Percentiles rank a stretch among this genome's conserved stretches.
Evolutionary conservation across 2,329 filamentous ascomycete species (phyloP).

Genomic region (Exophiala calicioides): DNA sequence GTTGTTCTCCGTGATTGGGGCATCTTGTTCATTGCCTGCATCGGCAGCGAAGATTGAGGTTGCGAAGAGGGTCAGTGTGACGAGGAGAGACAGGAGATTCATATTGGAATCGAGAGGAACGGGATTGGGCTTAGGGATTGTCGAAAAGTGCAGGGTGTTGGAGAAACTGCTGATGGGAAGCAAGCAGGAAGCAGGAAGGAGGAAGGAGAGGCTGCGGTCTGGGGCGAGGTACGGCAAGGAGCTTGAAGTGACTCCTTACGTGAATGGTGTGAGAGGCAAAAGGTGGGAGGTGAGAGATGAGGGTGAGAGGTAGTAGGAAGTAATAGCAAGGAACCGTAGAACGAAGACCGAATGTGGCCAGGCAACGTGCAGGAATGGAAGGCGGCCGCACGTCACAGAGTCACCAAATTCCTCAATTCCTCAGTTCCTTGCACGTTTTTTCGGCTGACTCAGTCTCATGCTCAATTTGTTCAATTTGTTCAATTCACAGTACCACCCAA

Average conservation of each 20-base stretch:
- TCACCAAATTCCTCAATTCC: too few relatives aligned
- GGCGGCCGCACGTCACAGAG: too few relatives aligned
- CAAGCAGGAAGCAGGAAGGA: background rate
- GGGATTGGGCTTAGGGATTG: background rate
- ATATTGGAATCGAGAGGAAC: slow-evolving; percentile 10
- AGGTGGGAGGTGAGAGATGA: background rate
- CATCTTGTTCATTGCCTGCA: slow-evolving; percentile 46
- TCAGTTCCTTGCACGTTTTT: too few relatives aligned
- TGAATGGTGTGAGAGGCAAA: background rate
- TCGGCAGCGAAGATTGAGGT: slow-evolving; percentile 27
- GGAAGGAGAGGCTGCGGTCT: background rate
- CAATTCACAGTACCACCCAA: too few relatives aligned
- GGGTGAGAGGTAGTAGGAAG: background rate
- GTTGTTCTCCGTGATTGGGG: slow-evolving; percentile 58
- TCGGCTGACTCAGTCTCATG: too few relatives aligned
- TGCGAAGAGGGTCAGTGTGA: slow-evolving; percentile 29
- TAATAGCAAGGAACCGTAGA: slow-evolving; percentile 1
- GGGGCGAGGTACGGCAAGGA: too few relatives aligned
- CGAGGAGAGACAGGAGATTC: slow-evolving; percentile 29
- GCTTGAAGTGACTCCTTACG: too few relatives aligned
- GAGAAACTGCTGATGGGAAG: background rate
- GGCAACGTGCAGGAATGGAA: slow-evolving; percentile 23
- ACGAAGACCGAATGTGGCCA: slow-evolving; percentile 1
- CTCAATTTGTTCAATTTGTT: too few relatives aligned
- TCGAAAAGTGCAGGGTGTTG: too few relatives aligned